Base-by-base conservation (phyloP, 2,329 filamentous ascomycete species). In the Boeremia exigua region DNA sequence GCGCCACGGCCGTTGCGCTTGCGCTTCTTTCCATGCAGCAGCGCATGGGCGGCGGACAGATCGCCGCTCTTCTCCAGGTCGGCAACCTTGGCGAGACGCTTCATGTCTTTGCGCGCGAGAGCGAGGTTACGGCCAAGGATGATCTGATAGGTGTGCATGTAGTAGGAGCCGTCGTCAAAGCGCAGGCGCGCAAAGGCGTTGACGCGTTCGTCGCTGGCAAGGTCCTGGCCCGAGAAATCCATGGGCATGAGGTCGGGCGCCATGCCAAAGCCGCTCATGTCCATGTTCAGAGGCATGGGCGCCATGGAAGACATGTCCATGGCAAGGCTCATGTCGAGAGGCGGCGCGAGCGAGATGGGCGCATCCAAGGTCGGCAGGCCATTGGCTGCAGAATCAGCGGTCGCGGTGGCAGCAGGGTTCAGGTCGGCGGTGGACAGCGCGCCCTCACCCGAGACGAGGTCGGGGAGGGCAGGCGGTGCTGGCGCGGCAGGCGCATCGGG, bases 111-210 rank as follows among this genome's bases (percentile, higher is more conserved):
- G 52, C 69, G 72, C 27, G 72, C 71, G 14, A 72, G 70, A 10
- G 68, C 59, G 25, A 87, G 81, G 73, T 92, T 89, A 58, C 90
- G 87, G 50, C 89, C 89, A 27, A 93, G 85, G 53, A 90, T 84
- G 63, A 92, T 83, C 48, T 85, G 82, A 65, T 88, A 88, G 1
- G 88, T 91, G 47, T 87, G 91, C 86, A 93, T 89, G 75, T 90
- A 89, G 72, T 90, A 92, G 52, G 87, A 84, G 69, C 89, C 88
- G 78, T 93, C 90, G 62, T 84, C 82, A 70, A 93, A 92, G 66
- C 87, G 84, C 58, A 93, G 78, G 68, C 86, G 86, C 36, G 86
- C 86, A 72, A 85, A 88, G 30, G 85, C 86, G 60, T 83, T 80
- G 57, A 86, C 82, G 46, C 70, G 70, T 57, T 74, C 68, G 48